Percentiles rank a stretch among this genome's conserved stretches.
phyloP scores from a whole-genome alignment of 129 eudicot genomes.

The Lactuca saligna region DNA sequence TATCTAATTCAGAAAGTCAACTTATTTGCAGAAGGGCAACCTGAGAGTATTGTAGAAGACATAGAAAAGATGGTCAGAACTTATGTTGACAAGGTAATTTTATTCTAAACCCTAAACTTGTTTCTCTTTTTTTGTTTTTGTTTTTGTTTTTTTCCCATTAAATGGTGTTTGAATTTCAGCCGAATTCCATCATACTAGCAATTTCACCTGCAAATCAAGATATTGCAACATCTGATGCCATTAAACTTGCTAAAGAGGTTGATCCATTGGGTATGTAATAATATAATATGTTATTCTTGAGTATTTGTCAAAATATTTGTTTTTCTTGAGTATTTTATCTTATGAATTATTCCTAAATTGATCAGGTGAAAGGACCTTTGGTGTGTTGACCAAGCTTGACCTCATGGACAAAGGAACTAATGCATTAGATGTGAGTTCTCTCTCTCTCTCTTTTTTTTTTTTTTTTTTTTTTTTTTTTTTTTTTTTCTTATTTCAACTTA shows the following conservation, averaged over 20 bases:
- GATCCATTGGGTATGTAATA: constrained; percentile 64
- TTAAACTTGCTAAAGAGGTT: constrained; percentile 80
- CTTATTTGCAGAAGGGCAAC: constrained; percentile 78
- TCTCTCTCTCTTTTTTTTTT: not conserved
- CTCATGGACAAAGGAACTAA: constrained; percentile 93
- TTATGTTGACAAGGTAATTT: constrained; percentile 84
- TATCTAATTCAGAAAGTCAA: constrained; percentile 1
- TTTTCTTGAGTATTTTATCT: not conserved
- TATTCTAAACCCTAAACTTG: not conserved
- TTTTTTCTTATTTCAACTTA: not conserved
- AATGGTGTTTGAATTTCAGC: constrained; percentile 37
- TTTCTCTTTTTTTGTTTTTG: not conserved
- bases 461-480: constrained; percentile 1
- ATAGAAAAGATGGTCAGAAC: constrained; percentile 93
- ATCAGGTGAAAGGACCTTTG: constrained; percentile 86
- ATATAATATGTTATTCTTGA: too few relatives aligned
- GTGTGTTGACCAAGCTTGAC: constrained; percentile 85
- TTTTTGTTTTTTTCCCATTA: not conserved
- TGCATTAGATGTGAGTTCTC: constrained; percentile 68
- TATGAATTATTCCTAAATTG: not conserved
- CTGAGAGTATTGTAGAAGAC: constrained; percentile 89
- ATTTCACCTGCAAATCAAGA: constrained; percentile 95
- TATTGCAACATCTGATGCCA: constrained; percentile 93
- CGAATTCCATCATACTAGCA: constrained; percentile 79
- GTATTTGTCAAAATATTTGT: not conserved